A percentile compares a stretch with the other conserved stretches of the same genome.
These are phyloP conservation scores for Carex myosuroides DNA, from an alignment of 176 grass and related monocot species.

Conservation along the genomic window DNA sequence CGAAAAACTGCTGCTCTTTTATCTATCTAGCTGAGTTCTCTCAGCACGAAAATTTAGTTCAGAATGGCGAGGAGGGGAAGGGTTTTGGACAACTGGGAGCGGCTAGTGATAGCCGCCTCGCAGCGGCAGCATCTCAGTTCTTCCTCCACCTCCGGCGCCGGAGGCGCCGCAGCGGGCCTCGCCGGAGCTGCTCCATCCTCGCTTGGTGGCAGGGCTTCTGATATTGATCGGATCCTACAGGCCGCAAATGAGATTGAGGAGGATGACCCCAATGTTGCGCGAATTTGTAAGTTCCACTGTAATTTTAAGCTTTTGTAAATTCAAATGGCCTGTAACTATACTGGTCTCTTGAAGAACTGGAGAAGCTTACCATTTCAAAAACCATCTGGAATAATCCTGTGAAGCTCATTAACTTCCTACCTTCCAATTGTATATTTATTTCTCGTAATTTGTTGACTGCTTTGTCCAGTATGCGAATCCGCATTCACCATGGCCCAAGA, in stretches of 20 bases:
- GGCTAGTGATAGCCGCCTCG: constrained; percentile 55
- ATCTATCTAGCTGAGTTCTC: background rate
- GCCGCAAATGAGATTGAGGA: constrained; percentile 74
- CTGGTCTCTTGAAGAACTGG: background rate
- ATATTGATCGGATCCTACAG: constrained; percentile 88
- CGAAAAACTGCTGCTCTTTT: background rate
- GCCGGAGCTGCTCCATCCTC: constrained; percentile 53
- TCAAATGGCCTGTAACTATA: background rate
- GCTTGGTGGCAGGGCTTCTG: constrained; percentile 43
- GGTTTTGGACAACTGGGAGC: constrained; percentile 77
- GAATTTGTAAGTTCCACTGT: constrained; percentile 42
- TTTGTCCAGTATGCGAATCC: constrained; percentile 62
- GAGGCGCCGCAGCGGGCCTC: constrained; percentile 1
- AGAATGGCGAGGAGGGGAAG: constrained; percentile 26
- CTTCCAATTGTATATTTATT: background rate
- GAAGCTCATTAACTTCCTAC: background rate
- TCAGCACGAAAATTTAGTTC: background rate
- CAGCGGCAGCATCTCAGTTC: constrained; percentile 42
- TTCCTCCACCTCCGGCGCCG: constrained; percentile 16
- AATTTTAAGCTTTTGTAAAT: background rate
- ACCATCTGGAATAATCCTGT: background rate
- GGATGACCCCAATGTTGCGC: constrained; percentile 73
- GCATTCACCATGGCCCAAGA: constrained; percentile 78
- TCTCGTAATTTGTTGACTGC: background rate
- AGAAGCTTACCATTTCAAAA: background rate